Evolutionary conservation across 2,329 filamentous ascomycete species (phyloP), one percentile per base, ranked within the genome.

Genomic region (Didymella segeticola): DNA sequence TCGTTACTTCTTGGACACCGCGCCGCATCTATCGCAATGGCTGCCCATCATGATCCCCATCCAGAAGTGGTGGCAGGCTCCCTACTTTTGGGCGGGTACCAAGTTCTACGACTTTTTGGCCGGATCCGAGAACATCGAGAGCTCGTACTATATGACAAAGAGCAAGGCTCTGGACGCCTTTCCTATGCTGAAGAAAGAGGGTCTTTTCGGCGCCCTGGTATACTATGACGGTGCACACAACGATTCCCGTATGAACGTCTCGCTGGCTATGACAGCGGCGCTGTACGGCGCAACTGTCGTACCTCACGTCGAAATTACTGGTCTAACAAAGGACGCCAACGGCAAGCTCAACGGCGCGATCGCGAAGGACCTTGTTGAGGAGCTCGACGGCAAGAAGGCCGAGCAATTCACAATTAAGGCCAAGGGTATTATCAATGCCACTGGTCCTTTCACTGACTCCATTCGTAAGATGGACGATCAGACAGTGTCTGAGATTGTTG

Each of bases 201-300:
- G 89, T 61, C 79, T 96, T 12, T 84, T 92, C 37, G 91, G 91
- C 56, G 90, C 91, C 53, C 78, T 96, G 67, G 91, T 96, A 20
- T 96, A 96, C 80, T 96, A 96, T 72, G 88, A 96, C 77, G 91
- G 91, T 64, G 90, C 90, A 25, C 91, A 96, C 77, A 96, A 96
- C 70, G 91, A 96, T 75, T 95, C 91, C 17, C 86, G 91, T 43
- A 96, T 96, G 91, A 96, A 96, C 70, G 89, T 95, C 23, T 93
- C 90, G 8, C 81, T 96, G 52, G 91, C 90, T 17, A 90, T 93
- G 86, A 96, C 91, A 15, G 90, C 91, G 50, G 90, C 91, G n/a
- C 79, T 96, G 36, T 96, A 95, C 71, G 91, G 91, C 26, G 86
- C 87, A 49, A 96, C 90, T 4, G 84, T 95, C 31, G 85, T 91